Percentiles rank a stretch among this genome's conserved stretches.
These are phyloP conservation scores for Anthostomella pinea DNA, from an alignment of 2,329 filamentous ascomycete species.

Conservation along the genomic window DNA sequence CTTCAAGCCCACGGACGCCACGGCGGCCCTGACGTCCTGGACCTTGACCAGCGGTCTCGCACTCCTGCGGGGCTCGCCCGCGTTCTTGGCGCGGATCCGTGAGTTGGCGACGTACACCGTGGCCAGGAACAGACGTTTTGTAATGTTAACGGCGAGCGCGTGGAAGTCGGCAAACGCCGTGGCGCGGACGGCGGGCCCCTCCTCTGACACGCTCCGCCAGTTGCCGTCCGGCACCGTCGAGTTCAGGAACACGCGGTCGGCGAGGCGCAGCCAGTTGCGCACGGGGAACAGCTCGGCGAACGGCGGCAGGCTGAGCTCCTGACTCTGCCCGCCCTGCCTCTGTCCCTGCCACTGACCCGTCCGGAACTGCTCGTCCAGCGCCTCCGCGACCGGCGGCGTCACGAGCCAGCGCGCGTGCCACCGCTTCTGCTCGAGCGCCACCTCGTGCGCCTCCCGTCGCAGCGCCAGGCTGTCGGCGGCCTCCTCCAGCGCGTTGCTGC, in stretches of 20 bases:
- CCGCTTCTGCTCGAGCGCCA: conserved; percentile 53
- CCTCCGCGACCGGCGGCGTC: conserved; percentile 36
- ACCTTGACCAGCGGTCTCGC: conserved; percentile 34
- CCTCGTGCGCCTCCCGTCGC: conserved; percentile 63
- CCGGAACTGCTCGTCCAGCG: conserved; percentile 22
- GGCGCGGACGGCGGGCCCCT: conserved; percentile 65
- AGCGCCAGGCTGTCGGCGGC: conserved; percentile 64
- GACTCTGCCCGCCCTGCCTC: no score
- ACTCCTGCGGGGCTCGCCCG: conserved; percentile 9
- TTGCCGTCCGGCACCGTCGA: conserved; percentile 58
- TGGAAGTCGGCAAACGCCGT: conserved; percentile 78
- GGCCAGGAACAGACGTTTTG: conserved; percentile 67
- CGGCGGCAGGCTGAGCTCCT: no score
- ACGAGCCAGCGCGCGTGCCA: conserved; percentile 69
- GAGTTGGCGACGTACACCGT: conserved; percentile 69
- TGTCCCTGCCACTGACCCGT: conserved; percentile 12
- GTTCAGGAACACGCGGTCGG: conserved; percentile 74
- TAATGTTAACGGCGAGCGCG: conserved; percentile 63
- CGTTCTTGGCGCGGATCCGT: conserved; percentile 54
- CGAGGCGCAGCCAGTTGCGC: conserved; percentile 60
- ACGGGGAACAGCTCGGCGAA: conserved; percentile 58
- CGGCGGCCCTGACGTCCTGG: conserved; percentile 49
- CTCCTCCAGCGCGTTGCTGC: conserved; percentile 63
- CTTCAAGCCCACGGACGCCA: conserved; percentile 44
- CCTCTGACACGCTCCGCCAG: conserved; percentile 62